Base-by-base conservation (phyloP, 805 yeast genomes). In the Sungouiozyma ichnusensis region DNA sequence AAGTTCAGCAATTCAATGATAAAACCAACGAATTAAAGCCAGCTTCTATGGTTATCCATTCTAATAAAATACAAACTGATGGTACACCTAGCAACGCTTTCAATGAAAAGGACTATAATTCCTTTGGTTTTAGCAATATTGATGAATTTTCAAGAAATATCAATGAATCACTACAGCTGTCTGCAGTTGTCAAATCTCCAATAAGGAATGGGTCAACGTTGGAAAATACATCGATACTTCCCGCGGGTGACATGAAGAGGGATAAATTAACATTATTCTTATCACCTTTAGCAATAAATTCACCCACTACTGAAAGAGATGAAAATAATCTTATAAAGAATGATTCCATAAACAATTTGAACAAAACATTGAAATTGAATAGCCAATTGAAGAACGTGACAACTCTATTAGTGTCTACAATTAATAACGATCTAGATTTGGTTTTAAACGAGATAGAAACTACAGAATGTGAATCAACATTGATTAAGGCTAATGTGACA, bases 351-450 rank as follows among this genome's bases (percentile, higher is more conserved):
- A 11, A 24, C 11, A 24, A 24, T 24, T 11, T 11, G 9, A 24
- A 24, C 29, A 24, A 24, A 11, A 24, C 11, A 11, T 24, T 24
- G 29, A 24, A 24, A 24, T 20, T 41, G 14, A 36, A 39, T 6
- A 37, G 33, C 20, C 33, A 24, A 24, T 33, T 41, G 4, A 19
- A 29, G 16, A 20, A 19, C 4, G 34, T 33, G 20, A 36, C 44
- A 13, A 29, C 20, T 17, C 33, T 29, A 17, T 33, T 41, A 16
- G 40, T 36, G 4, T 31, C 37, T 32, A 37, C 44, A 6, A 41
- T 41, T 13, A 33, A 41, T 33, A 36, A 33, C 17, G 40, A 41
- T 41, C 18, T 41, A 13, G 34, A 24, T 11, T 20, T 19, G 4
- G 5, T 41, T 9, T 17, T 4, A 18, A 19, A 35, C 5, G 24